Evolutionary conservation across 257 asterid genomes (phyloP).

Genomic region (Leptodermis oblonga): DNA sequence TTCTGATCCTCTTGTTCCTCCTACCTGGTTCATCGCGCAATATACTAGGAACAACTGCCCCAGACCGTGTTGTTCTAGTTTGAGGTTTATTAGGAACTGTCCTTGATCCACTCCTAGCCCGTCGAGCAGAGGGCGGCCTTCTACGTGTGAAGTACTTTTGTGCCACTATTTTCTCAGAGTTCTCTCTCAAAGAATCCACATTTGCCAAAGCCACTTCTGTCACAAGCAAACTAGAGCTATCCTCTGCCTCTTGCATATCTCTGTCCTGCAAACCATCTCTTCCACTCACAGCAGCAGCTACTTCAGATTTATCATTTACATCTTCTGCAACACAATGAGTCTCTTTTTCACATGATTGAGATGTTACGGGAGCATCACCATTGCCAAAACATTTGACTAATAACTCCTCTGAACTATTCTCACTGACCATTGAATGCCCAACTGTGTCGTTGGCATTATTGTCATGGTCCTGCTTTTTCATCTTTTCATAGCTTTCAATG

Average conservation of each 20-base stretch:
- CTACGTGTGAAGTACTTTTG: conserved; percentile 33
- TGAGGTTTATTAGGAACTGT: conserved; percentile 37
- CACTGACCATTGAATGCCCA: conserved; percentile 32
- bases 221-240: conserved; percentile 26
- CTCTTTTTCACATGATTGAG: conserved; percentile 25
- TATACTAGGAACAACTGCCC: conserved; percentile 23
- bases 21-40: conserved; percentile 48
- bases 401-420: conserved; percentile 39
- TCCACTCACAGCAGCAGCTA: conserved; percentile 51
- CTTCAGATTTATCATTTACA: conserved; percentile 48
- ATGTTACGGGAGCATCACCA: conserved; percentile 37
- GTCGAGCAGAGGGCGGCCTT: conserved; percentile 43
- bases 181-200: conserved; percentile 46
- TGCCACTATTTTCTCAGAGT: conserved; percentile 37
- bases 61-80: conserved; percentile 26
- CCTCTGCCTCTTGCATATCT: conserved; percentile 37
- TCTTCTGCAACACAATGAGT: conserved; percentile 33
- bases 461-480: conserved; percentile 49
- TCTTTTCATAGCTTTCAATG: conserved; percentile 63
- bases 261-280: conserved; percentile 42
- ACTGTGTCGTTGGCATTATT: conserved; percentile 28
- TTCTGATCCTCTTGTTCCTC: conserved; percentile 55
- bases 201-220: conserved; percentile 29
- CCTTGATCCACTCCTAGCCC: conserved; percentile 59
- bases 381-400: conserved; percentile 29